Conservation (phyloP, 2,329 filamentous ascomycete species). For the Acephala macrosclerotiorum region DNA sequence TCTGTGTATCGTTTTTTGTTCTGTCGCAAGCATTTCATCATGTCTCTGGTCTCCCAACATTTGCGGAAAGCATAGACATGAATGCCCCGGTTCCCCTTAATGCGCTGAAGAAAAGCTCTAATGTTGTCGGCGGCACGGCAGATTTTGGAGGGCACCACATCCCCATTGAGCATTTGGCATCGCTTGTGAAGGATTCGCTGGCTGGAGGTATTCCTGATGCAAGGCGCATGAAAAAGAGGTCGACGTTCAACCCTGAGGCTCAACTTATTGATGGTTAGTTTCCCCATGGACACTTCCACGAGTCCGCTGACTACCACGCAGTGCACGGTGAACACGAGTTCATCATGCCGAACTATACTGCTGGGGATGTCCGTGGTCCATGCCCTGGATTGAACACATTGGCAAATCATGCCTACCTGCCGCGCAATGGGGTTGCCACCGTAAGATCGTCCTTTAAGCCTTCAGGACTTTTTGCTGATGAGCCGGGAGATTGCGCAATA, state of each 20-base stretch:
- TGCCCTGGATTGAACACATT: conserved; percentile 50
- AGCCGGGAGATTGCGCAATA: neutral
- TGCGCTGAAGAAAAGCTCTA: neutral
- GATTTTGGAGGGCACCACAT: neutral
- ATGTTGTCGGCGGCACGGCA: neutral
- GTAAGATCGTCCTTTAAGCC: too few relatives aligned
- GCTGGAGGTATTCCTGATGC: too few relatives aligned
- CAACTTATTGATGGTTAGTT: too few relatives aligned
- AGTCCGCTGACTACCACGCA: too few relatives aligned
- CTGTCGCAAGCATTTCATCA: neutral
- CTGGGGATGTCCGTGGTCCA: conserved; percentile 48
- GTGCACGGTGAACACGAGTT: conserved; percentile 31
- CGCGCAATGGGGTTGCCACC: conserved; percentile 44
- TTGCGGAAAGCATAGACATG: neutral
- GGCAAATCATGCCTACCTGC: conserved; percentile 49
- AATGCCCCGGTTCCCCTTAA: neutral
- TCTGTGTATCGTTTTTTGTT: neutral
- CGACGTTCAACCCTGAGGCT: too few relatives aligned
- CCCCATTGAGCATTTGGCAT: neutral
- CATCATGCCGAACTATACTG: conserved; percentile 43
- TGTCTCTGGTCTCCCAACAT: neutral
- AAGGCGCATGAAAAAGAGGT: too few relatives aligned
- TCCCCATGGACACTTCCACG: too few relatives aligned
- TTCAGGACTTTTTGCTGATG: too few relatives aligned
- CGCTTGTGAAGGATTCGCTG: neutral